Percentiles rank a stretch among this genome's conserved stretches.
These are phyloP conservation scores for Adenanthera pavonina DNA, from an alignment of 306 rosid genomes.

Conservation along the genomic window DNA sequence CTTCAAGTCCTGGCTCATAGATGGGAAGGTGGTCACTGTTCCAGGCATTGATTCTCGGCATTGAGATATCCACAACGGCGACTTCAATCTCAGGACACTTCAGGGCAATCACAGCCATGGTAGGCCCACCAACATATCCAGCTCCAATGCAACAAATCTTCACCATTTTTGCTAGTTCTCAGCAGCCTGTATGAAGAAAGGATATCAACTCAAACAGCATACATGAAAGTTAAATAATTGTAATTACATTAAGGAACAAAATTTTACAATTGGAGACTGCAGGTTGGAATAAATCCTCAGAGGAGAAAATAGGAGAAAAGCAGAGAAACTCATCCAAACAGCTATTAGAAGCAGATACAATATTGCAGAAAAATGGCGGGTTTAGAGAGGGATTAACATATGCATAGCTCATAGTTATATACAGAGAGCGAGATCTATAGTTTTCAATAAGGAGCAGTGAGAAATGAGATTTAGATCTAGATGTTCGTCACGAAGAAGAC, in stretches of 20 bases:
- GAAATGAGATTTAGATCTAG: constrained; percentile 34
- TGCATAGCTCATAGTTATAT: neutral
- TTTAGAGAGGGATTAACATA: neutral
- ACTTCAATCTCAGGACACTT: constrained; percentile 71
- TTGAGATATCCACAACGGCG: constrained; percentile 61
- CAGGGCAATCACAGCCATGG: constrained; percentile 90
- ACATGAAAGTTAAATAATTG: no score
- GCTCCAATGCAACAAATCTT: constrained; percentile 97
- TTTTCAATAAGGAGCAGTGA: neutral
- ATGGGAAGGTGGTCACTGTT: constrained; percentile 71
- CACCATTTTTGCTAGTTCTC: constrained; percentile 65
- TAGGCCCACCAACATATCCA: constrained; percentile 95
- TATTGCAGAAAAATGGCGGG: neutral
- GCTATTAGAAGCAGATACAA: neutral
- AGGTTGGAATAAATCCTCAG: neutral
- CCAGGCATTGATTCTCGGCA: constrained; percentile 64
- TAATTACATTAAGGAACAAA: constrained; percentile 14
- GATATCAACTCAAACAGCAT: constrained; percentile 14
- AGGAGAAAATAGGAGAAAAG: constrained; percentile 2
- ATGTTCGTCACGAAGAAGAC: neutral
- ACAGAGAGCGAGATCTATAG: constrained; percentile 48
- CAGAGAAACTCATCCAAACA: constrained; percentile 3
- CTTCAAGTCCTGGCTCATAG: constrained; percentile 75
- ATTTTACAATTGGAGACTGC: constrained; percentile 12
- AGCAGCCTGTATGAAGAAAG: constrained; percentile 41